Evolutionary conservation across 768 basidiomycete genomes (phyloP).

Genomic region (Rossbeevera mucosa): DNA sequence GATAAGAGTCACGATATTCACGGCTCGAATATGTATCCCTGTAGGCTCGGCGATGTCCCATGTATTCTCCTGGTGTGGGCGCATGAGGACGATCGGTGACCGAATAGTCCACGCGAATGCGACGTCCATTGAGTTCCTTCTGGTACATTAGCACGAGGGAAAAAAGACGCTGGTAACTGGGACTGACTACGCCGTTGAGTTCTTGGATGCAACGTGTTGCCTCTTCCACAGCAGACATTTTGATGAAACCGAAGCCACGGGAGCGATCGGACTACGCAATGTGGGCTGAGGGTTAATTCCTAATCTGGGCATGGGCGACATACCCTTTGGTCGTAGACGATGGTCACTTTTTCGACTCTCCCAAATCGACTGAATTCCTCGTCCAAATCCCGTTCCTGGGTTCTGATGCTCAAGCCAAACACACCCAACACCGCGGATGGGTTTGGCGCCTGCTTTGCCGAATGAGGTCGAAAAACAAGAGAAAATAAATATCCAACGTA

Average conservation of each 20-base stretch:
- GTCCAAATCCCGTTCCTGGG: conserved; percentile 88
- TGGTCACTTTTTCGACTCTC: conserved; percentile 89
- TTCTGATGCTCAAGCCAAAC: conserved; percentile 97
- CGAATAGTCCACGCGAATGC: conserved; percentile 95
- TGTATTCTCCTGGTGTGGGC: conserved; percentile 96
- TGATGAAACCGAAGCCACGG: conserved; percentile 97
- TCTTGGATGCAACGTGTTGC: conserved; percentile 84
- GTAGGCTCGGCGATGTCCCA: conserved; percentile 75
- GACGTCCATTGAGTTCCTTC: conserved; percentile 90
- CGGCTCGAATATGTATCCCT: conserved; percentile 44
- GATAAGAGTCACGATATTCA: conserved; percentile 44
- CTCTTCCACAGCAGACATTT: conserved; percentile 86
- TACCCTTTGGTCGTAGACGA: conserved; percentile 95
- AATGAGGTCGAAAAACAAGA: conserved; percentile 30
- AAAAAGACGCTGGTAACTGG: background rate
- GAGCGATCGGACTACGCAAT: conserved; percentile 79
- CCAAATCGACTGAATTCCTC: conserved; percentile 90
- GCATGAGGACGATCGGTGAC: conserved; percentile 92
- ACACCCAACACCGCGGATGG: conserved; percentile 90
- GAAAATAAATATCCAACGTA: conserved; percentile 36
- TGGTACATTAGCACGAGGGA: conserved; percentile 5
- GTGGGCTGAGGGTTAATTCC: conserved; percentile 19
- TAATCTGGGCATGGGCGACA: conserved; percentile 23
- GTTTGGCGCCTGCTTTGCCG: conserved; percentile 69
- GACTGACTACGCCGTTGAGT: conserved; percentile 84